phyloP scores from a whole-genome alignment of 78 protist genomes.

The slime mould (Dictyostelium discoideum) region DNA sequence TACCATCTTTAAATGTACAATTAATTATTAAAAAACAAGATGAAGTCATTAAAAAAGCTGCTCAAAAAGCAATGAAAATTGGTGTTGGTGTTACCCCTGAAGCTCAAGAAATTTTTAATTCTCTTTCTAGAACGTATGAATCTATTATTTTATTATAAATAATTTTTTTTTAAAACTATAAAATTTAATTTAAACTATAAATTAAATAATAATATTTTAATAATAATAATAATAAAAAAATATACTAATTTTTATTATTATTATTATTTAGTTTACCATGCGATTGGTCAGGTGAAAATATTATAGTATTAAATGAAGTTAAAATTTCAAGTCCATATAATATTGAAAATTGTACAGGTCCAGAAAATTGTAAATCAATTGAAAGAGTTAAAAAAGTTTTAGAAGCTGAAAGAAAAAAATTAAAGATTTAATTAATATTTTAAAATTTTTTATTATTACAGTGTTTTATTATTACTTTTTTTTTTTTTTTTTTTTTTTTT shows the following conservation, averaged over 20 bases:
- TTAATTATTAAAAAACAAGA: constrained; percentile 38
- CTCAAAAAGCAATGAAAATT: constrained; percentile 35
- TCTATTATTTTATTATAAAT: background rate
- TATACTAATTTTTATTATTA: background rate
- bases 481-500: background rate
- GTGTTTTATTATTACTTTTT: background rate
- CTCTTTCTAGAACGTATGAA: constrained; percentile 54
- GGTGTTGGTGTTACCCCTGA: constrained; percentile 61
- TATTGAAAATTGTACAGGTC: constrained; percentile 68
- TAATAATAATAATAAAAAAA: background rate
- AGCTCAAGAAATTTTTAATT: constrained; percentile 77
- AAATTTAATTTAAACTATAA: background rate
- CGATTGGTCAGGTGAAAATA: constrained; percentile 62
- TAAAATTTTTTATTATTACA: background rate
- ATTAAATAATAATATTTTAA: background rate
- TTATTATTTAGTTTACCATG: constrained; percentile 61
- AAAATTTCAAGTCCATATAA: constrained; percentile 67
- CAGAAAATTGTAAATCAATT: constrained; percentile 13
- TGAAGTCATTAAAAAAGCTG: constrained; percentile 26
- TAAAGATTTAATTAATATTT: background rate
- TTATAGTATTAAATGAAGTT: constrained; percentile 65
- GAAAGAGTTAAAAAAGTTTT: constrained; percentile 72
- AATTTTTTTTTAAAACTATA: background rate
- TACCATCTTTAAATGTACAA: constrained; percentile 49
- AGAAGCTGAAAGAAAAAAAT: constrained; percentile 56